phyloP scores from a whole-genome alignment of 2,329 filamentous ascomycete genomes.

The Curvularia eragrostidis region DNA sequence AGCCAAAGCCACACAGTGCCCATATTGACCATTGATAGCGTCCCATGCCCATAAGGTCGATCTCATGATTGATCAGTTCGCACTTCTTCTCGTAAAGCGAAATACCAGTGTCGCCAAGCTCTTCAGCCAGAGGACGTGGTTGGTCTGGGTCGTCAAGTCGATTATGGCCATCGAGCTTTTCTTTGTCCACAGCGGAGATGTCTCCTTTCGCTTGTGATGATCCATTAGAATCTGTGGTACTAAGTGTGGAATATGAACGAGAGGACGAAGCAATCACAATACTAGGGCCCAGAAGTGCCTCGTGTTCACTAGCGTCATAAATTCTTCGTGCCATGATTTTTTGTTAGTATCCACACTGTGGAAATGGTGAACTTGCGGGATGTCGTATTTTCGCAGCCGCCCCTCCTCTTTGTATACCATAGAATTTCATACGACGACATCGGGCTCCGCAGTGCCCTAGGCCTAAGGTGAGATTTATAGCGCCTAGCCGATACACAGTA shows the following conservation, averaged over 20 bases:
- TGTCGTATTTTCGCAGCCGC: conserved; percentile 4
- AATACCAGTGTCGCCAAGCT: conserved; percentile 20
- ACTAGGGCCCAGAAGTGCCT: conserved; percentile 12
- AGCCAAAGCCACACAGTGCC: conserved; percentile 62
- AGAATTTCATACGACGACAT: conserved; percentile 4
- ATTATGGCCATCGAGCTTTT: background rate
- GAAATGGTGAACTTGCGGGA: background rate
- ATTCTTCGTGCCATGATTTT: conserved; percentile 10
- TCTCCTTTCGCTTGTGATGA: background rate
- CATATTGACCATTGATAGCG: conserved; percentile 62
- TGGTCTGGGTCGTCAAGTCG: conserved; percentile 3
- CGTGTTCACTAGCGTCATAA: conserved; percentile 7
- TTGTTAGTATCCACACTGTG: background rate
- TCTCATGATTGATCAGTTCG: conserved; percentile 55
- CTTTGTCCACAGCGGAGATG: conserved; percentile 5
- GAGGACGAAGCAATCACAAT: conserved; percentile 12
- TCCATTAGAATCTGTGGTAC: background rate
- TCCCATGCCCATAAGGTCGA: conserved; percentile 62
- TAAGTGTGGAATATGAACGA: conserved; percentile 16
- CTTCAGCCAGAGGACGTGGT: conserved; percentile 10
- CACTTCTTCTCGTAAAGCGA: conserved; percentile 55
- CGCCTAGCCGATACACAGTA: conserved; percentile 19
- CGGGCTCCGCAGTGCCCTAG: conserved; percentile 4
- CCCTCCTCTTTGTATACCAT: conserved; percentile 13
- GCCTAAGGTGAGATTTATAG: conserved; percentile 14